These are phyloP conservation scores for Escovopsis sp. DNA, from an alignment of 2,329 filamentous ascomycete genomes.

Conservation along the genomic window DNA sequence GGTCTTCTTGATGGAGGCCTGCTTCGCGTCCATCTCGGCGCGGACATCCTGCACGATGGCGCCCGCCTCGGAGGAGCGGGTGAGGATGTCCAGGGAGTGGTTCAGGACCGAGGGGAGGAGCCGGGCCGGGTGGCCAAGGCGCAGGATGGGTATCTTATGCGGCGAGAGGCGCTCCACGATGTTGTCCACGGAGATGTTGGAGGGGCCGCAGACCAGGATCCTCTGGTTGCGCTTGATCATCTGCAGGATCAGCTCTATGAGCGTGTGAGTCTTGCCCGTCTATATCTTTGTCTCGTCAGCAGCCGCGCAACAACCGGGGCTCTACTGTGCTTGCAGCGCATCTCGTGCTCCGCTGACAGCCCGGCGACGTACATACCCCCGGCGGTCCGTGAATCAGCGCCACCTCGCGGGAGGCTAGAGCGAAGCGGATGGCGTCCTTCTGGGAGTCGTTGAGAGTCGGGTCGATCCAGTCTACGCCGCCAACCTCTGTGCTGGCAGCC, in stretches of 20 bases:
- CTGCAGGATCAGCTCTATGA: conserved; percentile 93
- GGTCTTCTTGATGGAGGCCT: conserved; percentile 77
- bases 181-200: conserved; percentile 96
- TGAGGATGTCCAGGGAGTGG: conserved; percentile 84
- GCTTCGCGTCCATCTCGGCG: conserved; percentile 84
- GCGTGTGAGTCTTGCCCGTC: conserved; percentile 92
- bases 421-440: conserved; percentile 63
- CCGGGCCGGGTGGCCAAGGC: conserved; percentile 83
- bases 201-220: conserved; percentile 87
- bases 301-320: background rate
- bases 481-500: conserved; percentile 26
- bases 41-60: conserved; percentile 81
- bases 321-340: background rate
- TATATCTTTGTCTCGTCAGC: conserved; percentile 13
- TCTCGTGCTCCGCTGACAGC: too few relatives aligned
- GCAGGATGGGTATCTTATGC: conserved; percentile 73
- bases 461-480: conserved; percentile 44
- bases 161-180: conserved; percentile 84
- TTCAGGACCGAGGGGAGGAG: conserved; percentile 75
- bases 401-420: conserved; percentile 65
- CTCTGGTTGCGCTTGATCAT: conserved; percentile 58
- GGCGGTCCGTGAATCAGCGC: conserved; percentile 90
- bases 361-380: conserved; percentile 36
- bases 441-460: conserved; percentile 49
- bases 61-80: conserved; percentile 78